Evolutionary conservation across 495 filamentous ascomycete genomes (phyloP), one percentile per base, ranked within the genome.

Genomic region (Aspergillus incahuasiensis): DNA sequence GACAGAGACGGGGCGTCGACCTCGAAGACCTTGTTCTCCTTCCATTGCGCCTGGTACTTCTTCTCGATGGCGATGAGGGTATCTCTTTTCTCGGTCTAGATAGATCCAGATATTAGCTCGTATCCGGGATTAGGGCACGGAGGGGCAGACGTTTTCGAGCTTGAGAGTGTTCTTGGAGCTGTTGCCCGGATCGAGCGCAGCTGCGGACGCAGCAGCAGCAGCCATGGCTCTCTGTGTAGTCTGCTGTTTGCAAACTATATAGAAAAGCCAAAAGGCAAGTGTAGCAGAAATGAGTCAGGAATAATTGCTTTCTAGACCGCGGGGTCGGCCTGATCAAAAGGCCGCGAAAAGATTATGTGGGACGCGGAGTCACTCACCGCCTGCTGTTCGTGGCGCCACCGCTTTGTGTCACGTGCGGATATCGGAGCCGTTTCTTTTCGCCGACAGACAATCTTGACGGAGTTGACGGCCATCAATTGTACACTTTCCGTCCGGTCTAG

Each of bases 41-140:
- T 82, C 94, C 94, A 97, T 82, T 82, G 75, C 60, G 78, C 72
- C 73, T 97, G 94, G 73, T 94, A 97, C 73, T 88, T 91, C 79
- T 94, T 94, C 74, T 98, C 94, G 57, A 87, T 85, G 38, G 83
- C 84, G 58, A 96, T 85, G 34, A 97, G 78, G 57, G 88, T 80
- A 66, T 98, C 94, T 71, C 94, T 78, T 73, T 97, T 97, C 62
- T 97, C 92, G 43, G 94, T 96, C 84, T 91, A 55, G 55, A 51
- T 34, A 15, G 45, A 55, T 44, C 43, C 54, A 46, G 39, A 7
- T 22, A 53, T 62, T 60, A 61, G 42, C 52, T 49, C 20, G 20
- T 12, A 55, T 34, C 65, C 57, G 28, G 51, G 13, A 34, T 39
- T 18, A 32, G 9, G 41, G 39, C 9, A 60, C 50, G 61, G 63